A percentile compares a stretch with the other conserved stretches of the same genome.
phyloP scores from a whole-genome alignment of 2,329 filamentous ascomycete genomes.

The Penicillium fuscoglaucum region DNA sequence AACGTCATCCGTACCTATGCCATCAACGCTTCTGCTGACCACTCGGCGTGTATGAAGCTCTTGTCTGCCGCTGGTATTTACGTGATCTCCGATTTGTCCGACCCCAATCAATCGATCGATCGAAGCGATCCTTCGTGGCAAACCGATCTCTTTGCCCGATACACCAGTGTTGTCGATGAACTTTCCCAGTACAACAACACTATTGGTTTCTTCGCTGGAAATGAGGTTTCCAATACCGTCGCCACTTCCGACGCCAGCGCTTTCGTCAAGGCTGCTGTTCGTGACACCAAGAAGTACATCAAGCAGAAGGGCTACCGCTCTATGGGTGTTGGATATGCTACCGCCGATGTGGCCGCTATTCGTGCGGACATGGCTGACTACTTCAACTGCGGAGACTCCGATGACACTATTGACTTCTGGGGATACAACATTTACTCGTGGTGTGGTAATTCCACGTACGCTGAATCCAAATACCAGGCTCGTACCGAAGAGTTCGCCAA shows the following conservation, averaged over 20 bases:
- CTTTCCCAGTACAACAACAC: conserved; percentile 80
- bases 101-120: conserved; percentile 79
- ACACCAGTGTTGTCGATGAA: conserved; percentile 77
- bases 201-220: conserved; percentile 94
- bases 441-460: conserved; percentile 81
- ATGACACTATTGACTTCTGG: conserved; percentile 83
- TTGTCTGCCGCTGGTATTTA: conserved; percentile 86
- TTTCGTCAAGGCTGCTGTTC: conserved; percentile 93
- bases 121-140: conserved; percentile 76
- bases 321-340: conserved; percentile 89
- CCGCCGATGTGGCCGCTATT: conserved; percentile 85
- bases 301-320: conserved; percentile 69
- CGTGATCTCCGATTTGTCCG: conserved; percentile 82
- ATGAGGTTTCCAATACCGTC: conserved; percentile 84
- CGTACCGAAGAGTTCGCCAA: conserved; percentile 80
- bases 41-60: conserved; percentile 77
- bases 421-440: conserved; percentile 99
- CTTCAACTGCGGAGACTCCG: conserved; percentile 78
- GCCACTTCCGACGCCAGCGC: conserved; percentile 86
- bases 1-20: conserved; percentile 94
- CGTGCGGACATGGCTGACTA: conserved; percentile 78
- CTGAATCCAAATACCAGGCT: conserved; percentile 72
- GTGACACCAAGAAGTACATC: conserved; percentile 92
- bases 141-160: conserved; percentile 70
- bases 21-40: conserved; percentile 73